Evolutionary conservation across 768 basidiomycete genomes (phyloP).

Genomic region (Tephrocybe sp.): DNA sequence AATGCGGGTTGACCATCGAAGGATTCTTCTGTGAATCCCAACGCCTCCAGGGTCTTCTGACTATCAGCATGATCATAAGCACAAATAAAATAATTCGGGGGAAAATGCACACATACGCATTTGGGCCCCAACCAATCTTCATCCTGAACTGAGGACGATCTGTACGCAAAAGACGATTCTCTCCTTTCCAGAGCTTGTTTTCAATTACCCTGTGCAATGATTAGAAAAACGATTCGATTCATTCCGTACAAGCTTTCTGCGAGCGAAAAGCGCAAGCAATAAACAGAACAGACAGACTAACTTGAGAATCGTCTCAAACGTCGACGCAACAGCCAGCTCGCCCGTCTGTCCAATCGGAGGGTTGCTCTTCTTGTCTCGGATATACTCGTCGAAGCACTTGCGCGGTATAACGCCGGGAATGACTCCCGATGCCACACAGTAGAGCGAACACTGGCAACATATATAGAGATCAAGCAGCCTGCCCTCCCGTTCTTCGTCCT

Average conservation of each 20-base stretch:
- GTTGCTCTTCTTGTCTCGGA: conserved; percentile 55
- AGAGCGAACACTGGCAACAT: conserved; percentile 82
- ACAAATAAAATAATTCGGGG: too few species aligned
- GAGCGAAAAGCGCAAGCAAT: neutral
- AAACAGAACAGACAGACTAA: conserved; percentile 30
- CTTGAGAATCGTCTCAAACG: conserved; percentile 67
- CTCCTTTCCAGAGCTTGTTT: conserved; percentile 72
- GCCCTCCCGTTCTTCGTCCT: conserved; percentile 42
- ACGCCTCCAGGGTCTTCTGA: conserved; percentile 40
- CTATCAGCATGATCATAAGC: conserved; percentile 39
- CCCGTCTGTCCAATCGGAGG: conserved; percentile 54
- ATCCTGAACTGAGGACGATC: conserved; percentile 7
- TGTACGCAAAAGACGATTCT: conserved; percentile 28
- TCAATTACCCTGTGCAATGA: conserved; percentile 58
- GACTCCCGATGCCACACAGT: conserved; percentile 64
- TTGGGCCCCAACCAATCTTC: conserved; percentile 11
- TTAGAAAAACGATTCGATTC: neutral
- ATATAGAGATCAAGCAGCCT: conserved; percentile 73
- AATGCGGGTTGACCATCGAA: conserved; percentile 42
- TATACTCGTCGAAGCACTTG: conserved; percentile 59
- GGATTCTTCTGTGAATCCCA: conserved; percentile 40
- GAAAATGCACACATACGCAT: conserved; percentile 25
- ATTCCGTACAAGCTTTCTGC: too few species aligned
- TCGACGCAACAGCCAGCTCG: conserved; percentile 51
- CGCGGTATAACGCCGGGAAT: conserved; percentile 73